Percentiles rank a stretch among this genome's conserved stretches.
Conservation (phyloP, 768 basidiomycete species). For the Stropharia rugosoannulata region DNA sequence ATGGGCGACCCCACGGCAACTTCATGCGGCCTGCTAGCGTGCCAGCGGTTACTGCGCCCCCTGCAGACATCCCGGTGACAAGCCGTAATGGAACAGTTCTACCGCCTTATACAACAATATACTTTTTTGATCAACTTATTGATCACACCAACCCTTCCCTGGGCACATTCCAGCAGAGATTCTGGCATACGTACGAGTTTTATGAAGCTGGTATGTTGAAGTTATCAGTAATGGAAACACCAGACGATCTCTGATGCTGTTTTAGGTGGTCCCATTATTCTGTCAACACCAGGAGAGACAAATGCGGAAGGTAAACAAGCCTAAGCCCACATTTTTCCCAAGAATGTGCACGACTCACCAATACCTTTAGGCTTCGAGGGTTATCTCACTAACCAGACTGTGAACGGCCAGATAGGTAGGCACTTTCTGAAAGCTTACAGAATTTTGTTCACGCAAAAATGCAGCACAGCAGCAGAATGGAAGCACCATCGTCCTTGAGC, state of each 20-base stretch:
- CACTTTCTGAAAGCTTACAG: too few species aligned
- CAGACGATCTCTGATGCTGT: not conserved
- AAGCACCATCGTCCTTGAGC: conserved; percentile 61
- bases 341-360: not conserved
- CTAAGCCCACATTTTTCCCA: conserved; percentile 7
- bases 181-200: conserved; percentile 66
- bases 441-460: not conserved
- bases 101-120: conserved; percentile 43
- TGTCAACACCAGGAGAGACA: conserved; percentile 64
- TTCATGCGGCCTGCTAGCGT: conserved; percentile 37
- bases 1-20: conserved; percentile 42
- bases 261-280: conserved; percentile 57
- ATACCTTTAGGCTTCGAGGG: conserved; percentile 32
- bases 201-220: conserved; percentile 46
- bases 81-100: conserved; percentile 40
- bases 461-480: conserved; percentile 60
- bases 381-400: conserved; percentile 61
- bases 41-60: conserved; percentile 28
- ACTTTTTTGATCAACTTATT: conserved; percentile 56
- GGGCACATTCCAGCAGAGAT: conserved; percentile 74
- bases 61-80: conserved; percentile 23
- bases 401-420: conserved; percentile 54
- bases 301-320: conserved; percentile 44
- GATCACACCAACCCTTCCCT: conserved; percentile 50
- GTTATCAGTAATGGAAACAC: not conserved